Evolutionary conservation across 208 protist genomes (phyloP).

Genomic region (Vickermania spadyakhi): DNA sequence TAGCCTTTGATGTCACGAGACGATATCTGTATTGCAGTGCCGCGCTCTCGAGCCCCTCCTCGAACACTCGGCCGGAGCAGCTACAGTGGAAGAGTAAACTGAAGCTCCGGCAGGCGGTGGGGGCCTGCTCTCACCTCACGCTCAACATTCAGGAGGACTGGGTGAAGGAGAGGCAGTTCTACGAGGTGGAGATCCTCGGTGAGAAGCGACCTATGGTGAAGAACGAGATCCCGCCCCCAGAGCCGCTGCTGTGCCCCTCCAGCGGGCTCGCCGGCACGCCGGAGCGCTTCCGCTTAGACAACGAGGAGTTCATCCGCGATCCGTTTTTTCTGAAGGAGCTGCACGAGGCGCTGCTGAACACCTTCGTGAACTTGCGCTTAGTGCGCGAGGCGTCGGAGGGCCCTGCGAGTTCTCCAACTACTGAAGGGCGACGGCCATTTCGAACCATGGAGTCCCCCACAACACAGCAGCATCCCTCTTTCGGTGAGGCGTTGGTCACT

Average conservation of each 20-base stretch:
- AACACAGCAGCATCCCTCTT: not conserved
- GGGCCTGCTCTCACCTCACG: constrained; percentile 13
- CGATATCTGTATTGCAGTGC: constrained; percentile 51
- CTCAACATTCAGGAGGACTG: constrained; percentile 16
- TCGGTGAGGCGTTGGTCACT: not conserved
- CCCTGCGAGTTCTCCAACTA: not conserved
- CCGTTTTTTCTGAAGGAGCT: constrained; percentile 2
- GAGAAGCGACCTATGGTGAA: constrained; percentile 25
- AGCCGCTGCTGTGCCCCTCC: constrained; percentile 37
- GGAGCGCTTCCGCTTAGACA: constrained; percentile 4
- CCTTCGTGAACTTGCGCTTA: not conserved
- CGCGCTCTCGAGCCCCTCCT: not conserved
- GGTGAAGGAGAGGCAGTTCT: constrained; percentile 42
- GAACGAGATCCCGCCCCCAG: constrained; percentile 28
- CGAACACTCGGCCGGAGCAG: too few species aligned
- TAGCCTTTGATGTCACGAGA: constrained; percentile 42
- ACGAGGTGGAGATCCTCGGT: constrained; percentile 37
- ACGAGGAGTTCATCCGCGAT: constrained; percentile 28
- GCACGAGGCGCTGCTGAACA: not conserved
- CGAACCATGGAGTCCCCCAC: not conserved
- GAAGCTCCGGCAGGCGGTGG: constrained; percentile 27
- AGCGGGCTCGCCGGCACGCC: constrained; percentile 6
- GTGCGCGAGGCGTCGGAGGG: not conserved
- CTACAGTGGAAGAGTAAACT: constrained; percentile 35
- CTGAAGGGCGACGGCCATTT: not conserved